phyloP scores from a whole-genome alignment of 345 rosid genomes.

The Carallia brachiata region DNA sequence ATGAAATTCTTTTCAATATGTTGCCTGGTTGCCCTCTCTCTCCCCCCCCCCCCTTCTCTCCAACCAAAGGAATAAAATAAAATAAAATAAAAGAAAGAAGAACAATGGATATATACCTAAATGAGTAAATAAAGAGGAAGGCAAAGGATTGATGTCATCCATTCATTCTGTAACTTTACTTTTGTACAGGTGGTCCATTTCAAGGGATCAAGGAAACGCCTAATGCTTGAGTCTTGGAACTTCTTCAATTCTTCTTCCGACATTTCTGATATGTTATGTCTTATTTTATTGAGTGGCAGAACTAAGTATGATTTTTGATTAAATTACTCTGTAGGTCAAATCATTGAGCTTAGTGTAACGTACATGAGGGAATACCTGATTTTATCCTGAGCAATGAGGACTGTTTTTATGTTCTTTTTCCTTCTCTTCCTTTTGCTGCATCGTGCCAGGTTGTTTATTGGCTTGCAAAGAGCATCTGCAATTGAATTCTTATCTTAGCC shows the following conservation, averaged over 20 bases:
- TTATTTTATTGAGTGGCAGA: constrained; percentile 79
- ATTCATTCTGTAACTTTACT: background rate
- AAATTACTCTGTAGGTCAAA: background rate
- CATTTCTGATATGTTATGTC: constrained; percentile 78
- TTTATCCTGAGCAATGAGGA: background rate
- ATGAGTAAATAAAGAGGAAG: too few relatives aligned
- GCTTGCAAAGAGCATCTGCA: too few relatives aligned
- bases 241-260: constrained; percentile 47
- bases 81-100: too few relatives aligned
- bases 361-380: background rate
- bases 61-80: too few relatives aligned
- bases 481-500: too few relatives aligned
- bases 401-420: too few relatives aligned
- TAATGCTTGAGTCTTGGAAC: constrained; percentile 98
- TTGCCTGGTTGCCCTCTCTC: too few relatives aligned
- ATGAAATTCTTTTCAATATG: background rate
- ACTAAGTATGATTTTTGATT: constrained; percentile 83
- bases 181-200: constrained; percentile 76
- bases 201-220: constrained; percentile 93
- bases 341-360: background rate
- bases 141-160: background rate
- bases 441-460: background rate
- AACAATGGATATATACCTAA: too few relatives aligned
- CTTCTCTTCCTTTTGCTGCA: background rate
- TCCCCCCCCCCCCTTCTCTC: too few relatives aligned